Evolutionary conservation across 192 early-diverging fungal genomes (phyloP).

Genomic region (Funneliformis mosseae): DNA sequence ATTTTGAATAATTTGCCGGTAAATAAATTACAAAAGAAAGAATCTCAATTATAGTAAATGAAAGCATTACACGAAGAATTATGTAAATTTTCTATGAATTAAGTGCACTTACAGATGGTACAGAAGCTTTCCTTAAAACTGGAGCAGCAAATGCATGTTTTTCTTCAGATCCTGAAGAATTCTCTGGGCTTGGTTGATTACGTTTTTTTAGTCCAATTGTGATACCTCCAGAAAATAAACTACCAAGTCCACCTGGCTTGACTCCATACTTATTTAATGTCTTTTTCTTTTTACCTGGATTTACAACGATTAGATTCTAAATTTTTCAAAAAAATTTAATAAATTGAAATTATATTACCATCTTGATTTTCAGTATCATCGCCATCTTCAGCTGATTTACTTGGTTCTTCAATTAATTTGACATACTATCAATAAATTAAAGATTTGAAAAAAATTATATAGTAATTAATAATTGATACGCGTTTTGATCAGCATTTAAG

Average conservation of each 20-base stretch:
- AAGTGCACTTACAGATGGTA: background rate
- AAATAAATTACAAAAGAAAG: too few species aligned
- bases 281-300: slow-evolving; percentile 40
- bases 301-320: background rate
- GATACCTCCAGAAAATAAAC: slow-evolving; percentile 71
- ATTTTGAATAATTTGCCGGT: too few species aligned
- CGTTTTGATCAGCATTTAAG: background rate
- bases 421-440: slow-evolving; percentile 39
- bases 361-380: slow-evolving; percentile 35
- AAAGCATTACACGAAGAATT: too few species aligned
- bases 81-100: background rate
- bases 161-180: background rate
- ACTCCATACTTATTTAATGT: slow-evolving; percentile 78
- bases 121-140: background rate
- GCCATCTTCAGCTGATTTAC: slow-evolving; percentile 36
- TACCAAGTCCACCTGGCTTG: slow-evolving; percentile 77
- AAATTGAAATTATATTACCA: too few species aligned
- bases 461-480: background rate
- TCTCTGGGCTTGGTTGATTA: background rate
- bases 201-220: slow-evolving; percentile 64
- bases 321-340: background rate
- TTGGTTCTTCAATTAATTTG: slow-evolving; percentile 36
- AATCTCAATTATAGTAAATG: too few species aligned
- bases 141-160: background rate
- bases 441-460: background rate